phyloP scores from a whole-genome alignment of 306 rosid species.

The Echinosophora koreensis region DNA sequence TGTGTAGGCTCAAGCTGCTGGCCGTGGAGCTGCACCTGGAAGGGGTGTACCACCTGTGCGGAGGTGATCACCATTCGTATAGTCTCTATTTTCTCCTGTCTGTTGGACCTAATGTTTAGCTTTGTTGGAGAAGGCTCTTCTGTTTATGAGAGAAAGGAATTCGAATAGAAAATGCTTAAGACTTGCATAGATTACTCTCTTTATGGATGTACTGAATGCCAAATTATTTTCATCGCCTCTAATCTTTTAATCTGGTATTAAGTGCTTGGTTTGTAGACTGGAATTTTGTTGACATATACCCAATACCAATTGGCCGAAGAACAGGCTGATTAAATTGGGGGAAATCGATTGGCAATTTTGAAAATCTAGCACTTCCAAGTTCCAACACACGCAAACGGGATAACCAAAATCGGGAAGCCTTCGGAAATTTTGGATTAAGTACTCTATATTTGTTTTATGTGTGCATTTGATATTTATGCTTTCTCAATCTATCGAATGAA shows the following conservation, averaged over 20 bases:
- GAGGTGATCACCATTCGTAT: constrained; percentile 64
- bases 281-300: not conserved
- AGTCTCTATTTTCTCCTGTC: constrained; percentile 3
- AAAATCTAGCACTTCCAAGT: no score
- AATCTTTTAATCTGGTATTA: not conserved
- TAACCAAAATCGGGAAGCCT: no score
- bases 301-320: not conserved
- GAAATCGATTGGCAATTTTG: no score
- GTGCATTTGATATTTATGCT: no score
- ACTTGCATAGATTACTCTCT: constrained; percentile 27
- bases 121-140: constrained; percentile 46
- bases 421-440: no score
- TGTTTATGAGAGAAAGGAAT: constrained; percentile 33
- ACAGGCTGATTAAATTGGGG: no score
- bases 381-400: no score
- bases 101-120: constrained; percentile 36
- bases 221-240: not conserved
- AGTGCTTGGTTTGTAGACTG: constrained; percentile 11
- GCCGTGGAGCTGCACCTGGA: constrained; percentile 92
- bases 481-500: no score
- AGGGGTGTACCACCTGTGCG: constrained; percentile 91
- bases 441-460: no score
- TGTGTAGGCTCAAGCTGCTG: constrained; percentile 94
- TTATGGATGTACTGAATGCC: constrained; percentile 28
- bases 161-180: constrained; percentile 39